phyloP scores from a whole-genome alignment of 2,329 filamentous ascomycete genomes.

The Clonostachys chloroleuca region DNA sequence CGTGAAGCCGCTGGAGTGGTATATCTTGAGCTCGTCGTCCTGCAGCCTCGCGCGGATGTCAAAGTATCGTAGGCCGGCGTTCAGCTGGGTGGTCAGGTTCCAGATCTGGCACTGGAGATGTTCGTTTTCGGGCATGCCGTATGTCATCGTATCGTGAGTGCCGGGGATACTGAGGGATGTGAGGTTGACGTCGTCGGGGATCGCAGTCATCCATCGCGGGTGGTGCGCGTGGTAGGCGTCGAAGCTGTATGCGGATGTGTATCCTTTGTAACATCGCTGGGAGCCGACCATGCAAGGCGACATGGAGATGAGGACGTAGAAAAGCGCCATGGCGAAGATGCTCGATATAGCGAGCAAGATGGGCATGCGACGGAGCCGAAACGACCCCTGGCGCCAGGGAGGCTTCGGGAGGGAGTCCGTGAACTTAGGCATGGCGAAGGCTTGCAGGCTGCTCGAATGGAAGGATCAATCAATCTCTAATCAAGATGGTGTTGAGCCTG shows the following conservation, averaged over 20 bases:
- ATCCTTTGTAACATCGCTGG: constrained; percentile 20
- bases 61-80: constrained; percentile 41
- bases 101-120: constrained; percentile 42
- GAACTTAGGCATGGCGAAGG: too few species aligned
- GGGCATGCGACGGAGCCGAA: not conserved
- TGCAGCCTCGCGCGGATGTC: constrained; percentile 40
- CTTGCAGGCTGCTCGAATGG: too few species aligned
- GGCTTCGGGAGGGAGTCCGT: too few species aligned
- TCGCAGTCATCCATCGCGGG: constrained; percentile 28
- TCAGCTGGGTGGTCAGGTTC: constrained; percentile 36
- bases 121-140: constrained; percentile 21
- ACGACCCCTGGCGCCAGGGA: not conserved
- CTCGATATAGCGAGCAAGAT: constrained; percentile 1
- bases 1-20: constrained; percentile 39
- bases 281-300: constrained; percentile 12
- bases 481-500: too few species aligned
- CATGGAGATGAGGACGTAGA: constrained; percentile 13
- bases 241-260: constrained; percentile 26
- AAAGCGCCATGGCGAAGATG: constrained; percentile 10
- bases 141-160: constrained; percentile 50
- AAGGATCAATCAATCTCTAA: too few species aligned
- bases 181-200: constrained; percentile 34
- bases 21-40: constrained; percentile 37
- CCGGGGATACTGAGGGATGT: constrained; percentile 43
- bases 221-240: constrained; percentile 18